These are phyloP conservation scores for Trichophyton simii DNA, from an alignment of 2,329 filamentous ascomycete genomes.

Conservation along the genomic window DNA sequence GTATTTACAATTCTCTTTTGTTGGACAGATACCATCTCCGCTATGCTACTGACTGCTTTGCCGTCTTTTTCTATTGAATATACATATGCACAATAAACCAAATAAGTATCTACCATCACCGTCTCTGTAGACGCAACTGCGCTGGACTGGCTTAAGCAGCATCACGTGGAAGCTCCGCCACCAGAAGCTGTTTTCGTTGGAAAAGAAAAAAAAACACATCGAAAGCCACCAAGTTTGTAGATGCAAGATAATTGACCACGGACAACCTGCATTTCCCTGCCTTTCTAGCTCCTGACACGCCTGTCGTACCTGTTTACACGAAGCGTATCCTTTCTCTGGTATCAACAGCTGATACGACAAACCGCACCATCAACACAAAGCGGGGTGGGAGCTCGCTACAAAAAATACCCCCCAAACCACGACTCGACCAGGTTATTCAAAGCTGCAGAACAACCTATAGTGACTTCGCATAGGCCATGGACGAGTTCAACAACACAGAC, in stretches of 20 bases:
- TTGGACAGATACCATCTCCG: background rate
- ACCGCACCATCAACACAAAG: background rate
- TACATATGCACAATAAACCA: too few relatives aligned
- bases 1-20: constrained; percentile 3
- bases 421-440: background rate
- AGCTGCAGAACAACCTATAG: background rate
- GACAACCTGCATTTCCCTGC: background rate
- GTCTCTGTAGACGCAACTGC: too few relatives aligned
- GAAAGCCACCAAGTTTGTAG: background rate
- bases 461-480: constrained; percentile 46
- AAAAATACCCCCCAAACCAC: background rate
- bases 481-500: constrained; percentile 84
- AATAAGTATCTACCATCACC: too few relatives aligned
- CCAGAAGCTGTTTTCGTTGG: background rate
- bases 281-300: background rate
- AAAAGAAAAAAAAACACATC: background rate
- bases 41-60: background rate
- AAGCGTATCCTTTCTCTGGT: background rate
- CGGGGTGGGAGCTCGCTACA: background rate
- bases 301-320: background rate
- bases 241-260: background rate
- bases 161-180: background rate
- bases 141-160: background rate
- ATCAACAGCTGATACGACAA: background rate
- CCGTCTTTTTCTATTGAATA: too few relatives aligned